Evolutionary conservation across 345 rosid genomes (phyloP).

Genomic region (Eutrema yunnanense): DNA sequence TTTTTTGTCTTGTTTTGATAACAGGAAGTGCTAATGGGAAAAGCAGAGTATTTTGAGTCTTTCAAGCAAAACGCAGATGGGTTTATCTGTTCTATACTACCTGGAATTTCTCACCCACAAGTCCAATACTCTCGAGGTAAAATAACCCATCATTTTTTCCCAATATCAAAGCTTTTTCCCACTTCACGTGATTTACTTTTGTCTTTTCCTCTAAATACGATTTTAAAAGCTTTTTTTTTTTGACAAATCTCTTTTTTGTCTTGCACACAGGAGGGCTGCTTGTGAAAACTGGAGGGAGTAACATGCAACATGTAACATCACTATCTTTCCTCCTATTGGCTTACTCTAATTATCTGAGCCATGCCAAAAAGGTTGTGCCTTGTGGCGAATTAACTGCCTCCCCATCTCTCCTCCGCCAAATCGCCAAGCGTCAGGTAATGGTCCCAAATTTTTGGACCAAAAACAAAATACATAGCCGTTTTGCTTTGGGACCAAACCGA

Average conservation of each 20-base stretch:
- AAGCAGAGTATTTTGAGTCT: conserved; percentile 73
- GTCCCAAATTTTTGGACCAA: conserved; percentile 10
- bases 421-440: conserved; percentile 53
- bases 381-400: conserved; percentile 57
- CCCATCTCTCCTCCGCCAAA: conserved; percentile 51
- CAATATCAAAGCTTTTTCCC: conserved; percentile 8
- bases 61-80: conserved; percentile 90
- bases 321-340: conserved; percentile 77
- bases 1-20: conserved; percentile 4
- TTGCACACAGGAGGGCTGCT: conserved; percentile 68
- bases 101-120: conserved; percentile 89
- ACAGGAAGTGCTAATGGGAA: conserved; percentile 96
- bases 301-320: conserved; percentile 97
- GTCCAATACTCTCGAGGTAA: conserved; percentile 97
- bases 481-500: not conserved
- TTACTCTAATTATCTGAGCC: conserved; percentile 79
- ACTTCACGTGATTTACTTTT: conserved; percentile 30
- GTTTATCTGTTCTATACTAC: conserved; percentile 86
- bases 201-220: not conserved
- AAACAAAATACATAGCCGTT: conserved; percentile 19
- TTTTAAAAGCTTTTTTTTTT: not conserved
- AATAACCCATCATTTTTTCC: not conserved
- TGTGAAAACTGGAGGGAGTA: conserved; percentile 86
- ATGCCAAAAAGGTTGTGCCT: conserved; percentile 48
- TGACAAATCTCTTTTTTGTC: not conserved